These are phyloP conservation scores for Magnaporthales sp. DNA, from an alignment of 2,329 filamentous ascomycete species.

Conservation along the genomic window DNA sequence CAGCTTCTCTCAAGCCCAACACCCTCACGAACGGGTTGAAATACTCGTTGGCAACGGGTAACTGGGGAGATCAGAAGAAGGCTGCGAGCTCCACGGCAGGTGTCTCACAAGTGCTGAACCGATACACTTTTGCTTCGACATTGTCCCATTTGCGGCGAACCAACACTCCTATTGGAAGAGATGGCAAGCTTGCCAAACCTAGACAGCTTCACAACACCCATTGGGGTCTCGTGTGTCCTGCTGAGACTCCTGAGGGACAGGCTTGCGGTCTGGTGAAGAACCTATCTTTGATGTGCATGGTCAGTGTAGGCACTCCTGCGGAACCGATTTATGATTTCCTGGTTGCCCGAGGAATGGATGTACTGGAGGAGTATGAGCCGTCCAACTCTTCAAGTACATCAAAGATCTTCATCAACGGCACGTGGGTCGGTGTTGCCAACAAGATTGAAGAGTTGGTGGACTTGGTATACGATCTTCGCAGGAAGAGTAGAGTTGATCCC, in stretches of 20 bases:
- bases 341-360: constrained; percentile 91
- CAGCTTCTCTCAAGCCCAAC: constrained; percentile 80
- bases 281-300: constrained; percentile 93
- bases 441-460: constrained; percentile 80
- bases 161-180: constrained; percentile 94
- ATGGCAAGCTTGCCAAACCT: constrained; percentile 96
- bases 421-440: constrained; percentile 93
- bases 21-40: constrained; percentile 92
- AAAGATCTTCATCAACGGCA: constrained; percentile 96
- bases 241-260: constrained; percentile 95
- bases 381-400: constrained; percentile 82
- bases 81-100: constrained; percentile 89
- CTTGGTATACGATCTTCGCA: constrained; percentile 67
- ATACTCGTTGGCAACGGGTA: constrained; percentile 93
- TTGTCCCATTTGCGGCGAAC: constrained; percentile 94
- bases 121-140: constrained; percentile 95
- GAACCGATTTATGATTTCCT: constrained; percentile 92
- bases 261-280: constrained; percentile 99
- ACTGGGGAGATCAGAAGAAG: constrained; percentile 99
- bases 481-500: constrained; percentile 75
- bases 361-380: constrained; percentile 90
- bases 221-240: constrained; percentile 95
- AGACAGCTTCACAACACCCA: constrained; percentile 97
- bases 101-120: constrained; percentile 95
- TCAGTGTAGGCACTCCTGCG: constrained; percentile 87